A percentile compares a stretch with the other conserved stretches of the same genome.
Conservation (phyloP, 108 stramenopile species). For the Cyclotella kingstonii region DNA sequence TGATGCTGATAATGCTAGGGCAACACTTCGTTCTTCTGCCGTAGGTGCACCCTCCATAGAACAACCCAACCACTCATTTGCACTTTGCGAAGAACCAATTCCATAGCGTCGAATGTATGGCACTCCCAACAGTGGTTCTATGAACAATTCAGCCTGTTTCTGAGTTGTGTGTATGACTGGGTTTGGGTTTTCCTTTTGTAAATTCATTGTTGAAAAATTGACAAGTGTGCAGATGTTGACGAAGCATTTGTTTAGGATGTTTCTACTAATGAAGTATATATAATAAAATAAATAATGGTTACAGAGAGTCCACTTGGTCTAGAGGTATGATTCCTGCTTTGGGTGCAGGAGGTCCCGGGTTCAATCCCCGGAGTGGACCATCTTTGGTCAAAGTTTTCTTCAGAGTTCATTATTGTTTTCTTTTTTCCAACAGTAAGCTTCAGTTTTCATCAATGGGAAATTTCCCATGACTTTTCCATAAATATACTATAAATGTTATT, state of each 20-base stretch:
- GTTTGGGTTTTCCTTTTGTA: conserved; percentile 44
- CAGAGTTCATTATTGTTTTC: too few species aligned
- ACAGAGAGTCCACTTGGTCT: conserved; percentile 62
- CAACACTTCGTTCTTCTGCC: conserved; percentile 39
- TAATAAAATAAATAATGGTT: background rate
- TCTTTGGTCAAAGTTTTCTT: background rate
- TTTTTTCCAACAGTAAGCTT: too few species aligned
- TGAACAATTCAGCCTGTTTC: conserved; percentile 10
- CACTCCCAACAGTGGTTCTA: conserved; percentile 23
- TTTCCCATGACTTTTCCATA: too few species aligned
- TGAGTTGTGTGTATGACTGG: conserved; percentile 32
- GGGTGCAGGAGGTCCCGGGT: conserved; percentile 93
- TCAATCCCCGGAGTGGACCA: conserved; percentile 43
- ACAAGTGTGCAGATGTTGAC: background rate
- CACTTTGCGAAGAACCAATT: conserved; percentile 16
- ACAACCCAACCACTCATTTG: background rate
- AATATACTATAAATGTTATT: too few species aligned
- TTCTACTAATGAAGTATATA: background rate
- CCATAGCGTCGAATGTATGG: conserved; percentile 22
- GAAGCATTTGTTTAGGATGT: background rate
- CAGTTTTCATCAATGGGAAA: too few species aligned
- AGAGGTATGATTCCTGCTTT: conserved; percentile 94
- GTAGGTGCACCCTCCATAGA: conserved; percentile 12
- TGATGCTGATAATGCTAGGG: conserved; percentile 33
- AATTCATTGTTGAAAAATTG: background rate